phyloP scores from a whole-genome alignment of 202 grass and related monocot genomes.

The Carex sylvatica region DNA sequence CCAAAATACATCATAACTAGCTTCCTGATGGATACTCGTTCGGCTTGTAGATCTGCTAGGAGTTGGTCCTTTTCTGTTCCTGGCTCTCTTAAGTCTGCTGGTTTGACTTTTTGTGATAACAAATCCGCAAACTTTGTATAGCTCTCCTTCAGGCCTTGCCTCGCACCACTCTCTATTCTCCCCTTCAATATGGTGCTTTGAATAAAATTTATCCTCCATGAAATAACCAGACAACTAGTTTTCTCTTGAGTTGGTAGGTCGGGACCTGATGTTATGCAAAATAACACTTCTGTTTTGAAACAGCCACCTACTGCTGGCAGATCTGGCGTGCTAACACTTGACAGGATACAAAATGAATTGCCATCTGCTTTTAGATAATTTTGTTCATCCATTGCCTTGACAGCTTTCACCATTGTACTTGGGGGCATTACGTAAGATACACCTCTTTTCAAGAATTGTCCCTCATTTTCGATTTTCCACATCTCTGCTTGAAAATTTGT shows the following conservation, averaged over 20 bases:
- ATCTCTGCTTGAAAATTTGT: slow-evolving; percentile 67
- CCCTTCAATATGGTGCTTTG: slow-evolving; percentile 89
- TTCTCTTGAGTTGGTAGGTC: slow-evolving; percentile 62
- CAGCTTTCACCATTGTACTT: slow-evolving; percentile 84
- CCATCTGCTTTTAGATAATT: slow-evolving; percentile 77
- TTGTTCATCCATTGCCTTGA: slow-evolving; percentile 84
- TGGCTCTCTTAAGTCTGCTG: slow-evolving; percentile 55
- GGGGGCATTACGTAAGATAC: slow-evolving; percentile 74
- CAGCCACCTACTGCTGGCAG: slow-evolving; percentile 64
- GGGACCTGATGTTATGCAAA: slow-evolving; percentile 68
- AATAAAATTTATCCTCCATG: slow-evolving; percentile 92
- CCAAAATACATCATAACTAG: slow-evolving; percentile 75
- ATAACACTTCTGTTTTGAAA: slow-evolving; percentile 85
- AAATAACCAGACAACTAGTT: slow-evolving; percentile 72
- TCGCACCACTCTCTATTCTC: slow-evolving; percentile 92
- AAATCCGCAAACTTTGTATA: slow-evolving; percentile 74
- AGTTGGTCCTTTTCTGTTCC: slow-evolving; percentile 67
- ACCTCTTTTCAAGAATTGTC: slow-evolving; percentile 66
- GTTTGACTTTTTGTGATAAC: slow-evolving; percentile 62
- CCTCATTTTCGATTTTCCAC: slow-evolving; percentile 67
- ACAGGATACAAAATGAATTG: slow-evolving; percentile 64
- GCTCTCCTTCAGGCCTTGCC: slow-evolving; percentile 79
- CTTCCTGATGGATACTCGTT: slow-evolving; percentile 72
- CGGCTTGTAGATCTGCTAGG: slow-evolving; percentile 64
- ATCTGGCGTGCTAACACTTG: slow-evolving; percentile 85